phyloP scores from a whole-genome alignment of 768 basidiomycete species.

The Podaxis pistillaris region DNA sequence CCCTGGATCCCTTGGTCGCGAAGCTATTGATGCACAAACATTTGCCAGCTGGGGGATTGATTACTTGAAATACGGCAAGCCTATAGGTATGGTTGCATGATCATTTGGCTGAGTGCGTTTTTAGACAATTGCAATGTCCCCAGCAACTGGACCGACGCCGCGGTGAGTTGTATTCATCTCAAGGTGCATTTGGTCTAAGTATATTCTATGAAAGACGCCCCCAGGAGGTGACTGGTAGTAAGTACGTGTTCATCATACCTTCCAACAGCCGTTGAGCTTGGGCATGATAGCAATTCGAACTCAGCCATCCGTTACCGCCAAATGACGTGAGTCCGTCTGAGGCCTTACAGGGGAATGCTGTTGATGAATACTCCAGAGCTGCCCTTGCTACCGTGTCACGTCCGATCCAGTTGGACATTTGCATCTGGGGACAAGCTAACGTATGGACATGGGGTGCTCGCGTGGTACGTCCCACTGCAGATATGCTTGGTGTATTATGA shows the following conservation, averaged over 20 bases:
- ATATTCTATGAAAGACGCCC: slow-evolving; percentile 24
- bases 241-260: slow-evolving; percentile 17
- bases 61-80: slow-evolving; percentile 55
- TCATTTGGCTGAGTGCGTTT: not conserved
- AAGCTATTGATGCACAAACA: slow-evolving; percentile 48
- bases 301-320: slow-evolving; percentile 55
- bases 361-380: slow-evolving; percentile 27
- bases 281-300: slow-evolving; percentile 45
- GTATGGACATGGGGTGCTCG: slow-evolving; percentile 61
- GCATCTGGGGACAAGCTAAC: slow-evolving; percentile 53
- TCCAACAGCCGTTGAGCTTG: not conserved
- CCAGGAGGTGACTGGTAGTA: slow-evolving; percentile 48
- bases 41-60: slow-evolving; percentile 56
- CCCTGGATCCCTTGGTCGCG: slow-evolving; percentile 54
- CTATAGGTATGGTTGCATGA: not conserved
- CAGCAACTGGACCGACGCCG: slow-evolving; percentile 44
- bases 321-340: slow-evolving; percentile 41
- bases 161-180: slow-evolving; percentile 25
- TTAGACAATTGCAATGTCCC: slow-evolving; percentile 57
- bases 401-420: slow-evolving; percentile 49
- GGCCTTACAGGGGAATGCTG: not conserved
- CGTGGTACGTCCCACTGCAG: slow-evolving; percentile 29
- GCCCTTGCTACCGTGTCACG: slow-evolving; percentile 42
- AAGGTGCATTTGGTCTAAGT: not conserved
- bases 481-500: not conserved